Percentiles rank a stretch among this genome's conserved stretches.
phyloP scores from a whole-genome alignment of 208 protist genomes.

The Trypanosoma cruzi region DNA sequence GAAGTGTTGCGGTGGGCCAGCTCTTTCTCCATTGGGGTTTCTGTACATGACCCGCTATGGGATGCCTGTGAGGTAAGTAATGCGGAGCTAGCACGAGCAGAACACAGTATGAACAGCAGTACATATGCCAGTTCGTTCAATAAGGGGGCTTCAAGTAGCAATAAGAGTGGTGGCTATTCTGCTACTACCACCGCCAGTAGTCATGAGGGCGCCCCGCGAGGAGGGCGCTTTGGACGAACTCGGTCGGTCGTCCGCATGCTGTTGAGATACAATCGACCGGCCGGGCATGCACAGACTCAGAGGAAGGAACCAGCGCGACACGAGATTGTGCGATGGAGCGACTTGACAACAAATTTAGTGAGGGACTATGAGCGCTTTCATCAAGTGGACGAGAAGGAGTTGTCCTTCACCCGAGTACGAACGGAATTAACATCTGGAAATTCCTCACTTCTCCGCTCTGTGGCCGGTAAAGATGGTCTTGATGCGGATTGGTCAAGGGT shows the following conservation, averaged over 20 bases:
- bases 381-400: conserved; percentile 13
- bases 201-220: neutral
- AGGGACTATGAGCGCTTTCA: conserved; percentile 42
- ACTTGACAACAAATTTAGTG: conserved; percentile 83
- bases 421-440: neutral
- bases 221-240: neutral
- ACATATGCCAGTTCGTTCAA: neutral
- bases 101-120: neutral
- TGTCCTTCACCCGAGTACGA: conserved; percentile 20
- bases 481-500: conserved; percentile 10
- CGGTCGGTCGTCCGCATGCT: neutral
- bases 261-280: neutral
- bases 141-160: neutral
- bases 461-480: neutral
- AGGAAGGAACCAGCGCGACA: conserved; percentile 1
- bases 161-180: neutral
- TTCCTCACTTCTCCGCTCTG: neutral
- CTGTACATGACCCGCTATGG: conserved; percentile 21
- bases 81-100: conserved; percentile 5
- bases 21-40: conserved; percentile 22
- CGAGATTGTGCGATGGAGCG: conserved; percentile 76
- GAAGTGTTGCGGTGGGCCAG: conserved; percentile 25
- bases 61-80: conserved; percentile 24
- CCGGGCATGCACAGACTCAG: neutral
- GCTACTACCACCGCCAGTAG: neutral